Evolutionary conservation across 2,329 filamentous ascomycete species (phyloP).

Genomic region (Neofusicoccum sp.): DNA sequence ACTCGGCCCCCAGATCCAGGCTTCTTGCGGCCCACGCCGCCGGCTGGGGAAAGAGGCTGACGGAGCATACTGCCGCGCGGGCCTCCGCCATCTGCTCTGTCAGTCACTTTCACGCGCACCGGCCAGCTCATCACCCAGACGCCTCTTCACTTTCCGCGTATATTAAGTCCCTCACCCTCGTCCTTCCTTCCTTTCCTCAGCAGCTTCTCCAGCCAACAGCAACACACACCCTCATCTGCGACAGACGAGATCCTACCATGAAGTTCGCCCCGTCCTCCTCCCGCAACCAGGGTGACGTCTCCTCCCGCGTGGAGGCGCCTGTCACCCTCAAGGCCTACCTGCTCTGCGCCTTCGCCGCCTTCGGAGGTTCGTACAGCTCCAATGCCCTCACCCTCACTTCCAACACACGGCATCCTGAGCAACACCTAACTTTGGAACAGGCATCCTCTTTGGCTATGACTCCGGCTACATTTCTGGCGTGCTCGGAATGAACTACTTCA

Average conservation of each 20-base stretch:
- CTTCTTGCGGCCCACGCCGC: not conserved
- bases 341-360: constrained; percentile 52
- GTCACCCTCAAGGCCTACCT: constrained; percentile 50
- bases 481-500: constrained; percentile 51
- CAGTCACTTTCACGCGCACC: not conserved
- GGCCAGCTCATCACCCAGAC: not conserved
- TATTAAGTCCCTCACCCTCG: not conserved
- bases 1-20: not conserved
- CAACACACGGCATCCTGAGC: not conserved
- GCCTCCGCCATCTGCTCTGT: not conserved
- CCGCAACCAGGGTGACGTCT: constrained; percentile 29
- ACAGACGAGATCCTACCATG: not conserved
- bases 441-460: constrained; percentile 78
- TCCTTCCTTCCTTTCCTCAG: not conserved
- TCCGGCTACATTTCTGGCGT: constrained; percentile 75
- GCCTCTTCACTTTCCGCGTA: not conserved
- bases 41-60: not conserved
- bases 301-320: constrained; percentile 55
- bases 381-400: too few relatives aligned
- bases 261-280: not conserved
- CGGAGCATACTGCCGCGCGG: constrained; percentile 8
- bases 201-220: not conserved
- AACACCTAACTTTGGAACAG: not conserved
- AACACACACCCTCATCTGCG: not conserved
- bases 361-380: constrained; percentile 36